Evolutionary conservation across 768 basidiomycete genomes (phyloP).

Genomic region (Strobilomyces dryophilus): DNA sequence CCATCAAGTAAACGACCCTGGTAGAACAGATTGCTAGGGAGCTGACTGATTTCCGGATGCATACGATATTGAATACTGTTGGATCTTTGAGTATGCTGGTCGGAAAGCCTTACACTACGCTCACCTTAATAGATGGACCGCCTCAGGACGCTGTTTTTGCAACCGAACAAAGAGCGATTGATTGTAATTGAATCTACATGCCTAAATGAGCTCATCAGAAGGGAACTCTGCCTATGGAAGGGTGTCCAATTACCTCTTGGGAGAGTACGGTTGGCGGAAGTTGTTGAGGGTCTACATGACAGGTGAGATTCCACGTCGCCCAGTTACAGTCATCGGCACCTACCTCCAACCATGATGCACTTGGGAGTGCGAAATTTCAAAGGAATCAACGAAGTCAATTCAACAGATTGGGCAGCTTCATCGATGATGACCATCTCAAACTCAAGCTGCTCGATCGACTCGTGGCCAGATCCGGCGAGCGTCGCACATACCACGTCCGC

Average conservation of each 20-base stretch:
- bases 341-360: conserved; percentile 93
- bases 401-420: conserved; percentile 96
- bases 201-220: conserved; percentile 36
- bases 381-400: conserved; percentile 92
- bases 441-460: conserved; percentile 73
- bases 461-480: conserved; percentile 90
- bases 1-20: conserved; percentile 76
- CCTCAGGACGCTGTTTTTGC: conserved; percentile 72
- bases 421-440: conserved; percentile 98
- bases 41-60: conserved; percentile 91
- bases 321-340: conserved; percentile 1
- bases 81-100: not conserved
- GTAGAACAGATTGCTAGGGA: conserved; percentile 91
- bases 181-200: conserved; percentile 71
- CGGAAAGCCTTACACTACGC: conserved; percentile 7
- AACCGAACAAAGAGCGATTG: conserved; percentile 92
- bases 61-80: conserved; percentile 97
- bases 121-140: conserved; percentile 88
- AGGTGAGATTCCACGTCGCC: not conserved
- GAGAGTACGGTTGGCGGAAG: conserved; percentile 91
- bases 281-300: conserved; percentile 71
- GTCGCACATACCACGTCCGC: conserved; percentile 95
- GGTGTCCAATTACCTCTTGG: conserved; percentile 39
- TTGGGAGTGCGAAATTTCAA: conserved; percentile 79
- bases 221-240: conserved; percentile 20